phyloP scores from a whole-genome alignment of 73 alveolate species.

The Urostyla sp. region DNA sequence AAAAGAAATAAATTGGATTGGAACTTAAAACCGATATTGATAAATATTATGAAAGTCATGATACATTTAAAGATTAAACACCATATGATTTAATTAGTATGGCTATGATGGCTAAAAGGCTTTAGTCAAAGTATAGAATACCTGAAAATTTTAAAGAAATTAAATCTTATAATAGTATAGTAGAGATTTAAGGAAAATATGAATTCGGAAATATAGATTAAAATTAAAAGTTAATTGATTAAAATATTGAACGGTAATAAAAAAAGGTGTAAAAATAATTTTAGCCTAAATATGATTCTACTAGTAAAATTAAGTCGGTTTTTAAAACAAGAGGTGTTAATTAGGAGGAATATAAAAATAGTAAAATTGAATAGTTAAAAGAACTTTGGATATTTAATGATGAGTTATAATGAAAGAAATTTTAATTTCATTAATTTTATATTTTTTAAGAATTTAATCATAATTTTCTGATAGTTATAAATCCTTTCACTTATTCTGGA shows the following conservation, averaged over 20 bases:
- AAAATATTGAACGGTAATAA: too few relatives aligned
- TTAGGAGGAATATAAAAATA: background rate
- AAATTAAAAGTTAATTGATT: too few relatives aligned
- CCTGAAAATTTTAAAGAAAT: too few relatives aligned
- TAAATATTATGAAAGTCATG: background rate
- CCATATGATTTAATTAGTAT: conserved; percentile 10
- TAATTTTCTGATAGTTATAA: conserved; percentile 24
- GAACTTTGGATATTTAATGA: conserved; percentile 33
- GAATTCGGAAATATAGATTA: too few relatives aligned
- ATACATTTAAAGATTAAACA: background rate
- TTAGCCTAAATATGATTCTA: background rate
- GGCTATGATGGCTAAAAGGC: conserved; percentile 13
- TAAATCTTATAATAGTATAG: too few relatives aligned
- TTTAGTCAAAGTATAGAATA: too few relatives aligned
- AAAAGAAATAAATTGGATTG: background rate
- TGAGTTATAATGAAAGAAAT: too few relatives aligned
- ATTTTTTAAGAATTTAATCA: background rate
- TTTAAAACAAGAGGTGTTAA: background rate
- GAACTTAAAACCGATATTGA: background rate
- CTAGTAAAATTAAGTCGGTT: background rate
- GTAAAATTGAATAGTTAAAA: background rate
- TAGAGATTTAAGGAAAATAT: too few relatives aligned
- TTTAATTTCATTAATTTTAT: too few relatives aligned
- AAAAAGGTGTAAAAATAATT: too few relatives aligned
- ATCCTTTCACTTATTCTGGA: conserved; percentile 53